Evolutionary conservation across 2,329 filamentous ascomycete species (phyloP), one percentile per base, ranked within the genome.

Genomic region (Blastomyces emzantsi): DNA sequence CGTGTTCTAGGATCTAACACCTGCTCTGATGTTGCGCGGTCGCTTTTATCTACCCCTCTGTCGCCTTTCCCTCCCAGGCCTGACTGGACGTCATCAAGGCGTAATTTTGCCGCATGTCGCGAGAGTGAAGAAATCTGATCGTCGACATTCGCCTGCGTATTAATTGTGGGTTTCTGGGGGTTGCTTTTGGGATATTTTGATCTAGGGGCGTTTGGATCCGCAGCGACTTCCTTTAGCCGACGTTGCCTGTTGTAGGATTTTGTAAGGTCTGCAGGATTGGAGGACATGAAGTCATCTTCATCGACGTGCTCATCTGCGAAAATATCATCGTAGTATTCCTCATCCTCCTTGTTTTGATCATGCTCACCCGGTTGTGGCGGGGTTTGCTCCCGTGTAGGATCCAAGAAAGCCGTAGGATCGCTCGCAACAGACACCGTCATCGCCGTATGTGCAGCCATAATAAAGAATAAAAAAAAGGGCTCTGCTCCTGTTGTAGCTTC

Each of bases 1-100:
- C 92, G 89, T 17, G 94, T 99, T 62, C 92, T 85, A 67, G 92
- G 90, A 77, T 99, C 94, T 66, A 99, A 80, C 59, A 99, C 94
- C 76, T 97, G 91, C 75, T 99, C 94, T 69, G 86, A 91, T 17
- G 94, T 99, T 61, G 94, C 93, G 64, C 94, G 87, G 74, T 99
- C 93, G 63, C 90, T 88, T 81, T 94, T 95, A 77, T 97, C 92
- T 62, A 70, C 75, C 51, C 73, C 74, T 67, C 73, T 73, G 39
- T 75, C 79, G 55, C 78, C 77, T 60, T 81, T 82, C 33, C 76
- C 78, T 13, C 76, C 78, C 39, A 84, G 74, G 0, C 83, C 82
- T 33, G 83, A 79, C 64, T 83, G 80, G 19, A 80, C 71, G 67
- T 83, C 84, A 72, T 92, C 89, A 39, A 97, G 83, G 60, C 88